A percentile compares a stretch with the other conserved stretches of the same genome.
Evolutionary conservation across 495 filamentous ascomycete genomes (phyloP).

Genomic region (Hyaloscypha bicolor): DNA sequence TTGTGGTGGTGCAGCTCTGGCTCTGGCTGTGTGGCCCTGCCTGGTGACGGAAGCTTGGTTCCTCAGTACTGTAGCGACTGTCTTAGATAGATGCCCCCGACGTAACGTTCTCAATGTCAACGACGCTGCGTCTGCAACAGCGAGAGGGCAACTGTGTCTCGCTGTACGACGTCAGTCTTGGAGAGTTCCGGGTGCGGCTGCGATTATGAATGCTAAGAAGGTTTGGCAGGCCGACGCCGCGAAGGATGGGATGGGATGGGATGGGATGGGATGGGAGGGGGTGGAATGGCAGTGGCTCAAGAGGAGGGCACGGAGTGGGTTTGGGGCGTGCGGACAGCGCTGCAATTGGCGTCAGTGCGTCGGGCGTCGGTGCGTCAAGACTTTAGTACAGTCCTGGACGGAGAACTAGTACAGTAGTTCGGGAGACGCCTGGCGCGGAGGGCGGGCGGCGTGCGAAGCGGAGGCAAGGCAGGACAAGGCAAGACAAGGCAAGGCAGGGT

Average conservation of each 20-base stretch:
- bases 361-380: background rate
- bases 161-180: background rate
- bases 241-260: background rate
- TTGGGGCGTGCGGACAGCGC: background rate
- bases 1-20: background rate
- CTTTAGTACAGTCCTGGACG: no score
- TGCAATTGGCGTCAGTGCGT: background rate
- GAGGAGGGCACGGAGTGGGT: background rate
- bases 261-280: background rate
- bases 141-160: background rate
- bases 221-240: background rate
- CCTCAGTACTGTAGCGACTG: background rate
- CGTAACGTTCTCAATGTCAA: background rate
- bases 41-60: background rate
- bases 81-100: background rate
- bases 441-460: background rate
- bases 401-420: background rate
- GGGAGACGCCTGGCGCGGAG: background rate
- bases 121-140: background rate
- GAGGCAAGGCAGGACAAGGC: no score
- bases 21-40: no score
- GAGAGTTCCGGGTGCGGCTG: background rate
- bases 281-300: background rate
- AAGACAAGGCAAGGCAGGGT: no score
- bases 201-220: background rate